Evolutionary conservation across 2,329 filamentous ascomycete genomes (phyloP), one percentile per base, ranked within the genome.

Genomic region (Aspergillus candidus): DNA sequence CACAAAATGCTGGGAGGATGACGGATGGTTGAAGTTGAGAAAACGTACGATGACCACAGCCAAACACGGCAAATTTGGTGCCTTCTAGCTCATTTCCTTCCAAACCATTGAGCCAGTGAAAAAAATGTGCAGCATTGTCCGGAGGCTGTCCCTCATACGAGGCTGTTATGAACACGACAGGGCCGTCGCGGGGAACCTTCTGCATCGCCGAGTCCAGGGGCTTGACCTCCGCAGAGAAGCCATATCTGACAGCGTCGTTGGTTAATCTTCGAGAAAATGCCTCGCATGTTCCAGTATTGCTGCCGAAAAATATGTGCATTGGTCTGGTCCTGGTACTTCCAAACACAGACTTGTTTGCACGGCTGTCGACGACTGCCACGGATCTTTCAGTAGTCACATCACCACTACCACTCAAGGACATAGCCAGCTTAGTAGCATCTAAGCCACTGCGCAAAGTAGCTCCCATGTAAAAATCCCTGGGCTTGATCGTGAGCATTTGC

Each of bases 141-240:
- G 84, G 79, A 0, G 86, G 82, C 43, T 86, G 74, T 1, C 86
- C 86, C 55, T 90, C 85, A 53, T 89, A 90, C 1, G 80, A 83
- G 0, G 85, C 77, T 0, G 81, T 82, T 49, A 90, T 74, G 38
- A 89, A 73, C 17, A 87, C 68, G 0, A 85, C 73, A 0, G 84
- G 83, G 6, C 76, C 72, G 18, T 77, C 72, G 39, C 71, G 78
- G 0, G 82, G 77, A 0, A 89, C 59, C 3, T 76, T 73, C 38
- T 79, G 74, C 13, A 76, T 78, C 0, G 80, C 83, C 0, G 74
- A 70, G 56, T 89, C 82, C 32, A 89, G 63, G 1, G 74, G 72
- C 15, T 76, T 72, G 2, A 83, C 66, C 3, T 69, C 70, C 4
- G 78, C 77, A 4, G 60, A 64, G 61, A 81, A 88, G 0, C 84